Conservation (phyloP, 768 basidiomycete species). For the Amanita muscaria region DNA sequence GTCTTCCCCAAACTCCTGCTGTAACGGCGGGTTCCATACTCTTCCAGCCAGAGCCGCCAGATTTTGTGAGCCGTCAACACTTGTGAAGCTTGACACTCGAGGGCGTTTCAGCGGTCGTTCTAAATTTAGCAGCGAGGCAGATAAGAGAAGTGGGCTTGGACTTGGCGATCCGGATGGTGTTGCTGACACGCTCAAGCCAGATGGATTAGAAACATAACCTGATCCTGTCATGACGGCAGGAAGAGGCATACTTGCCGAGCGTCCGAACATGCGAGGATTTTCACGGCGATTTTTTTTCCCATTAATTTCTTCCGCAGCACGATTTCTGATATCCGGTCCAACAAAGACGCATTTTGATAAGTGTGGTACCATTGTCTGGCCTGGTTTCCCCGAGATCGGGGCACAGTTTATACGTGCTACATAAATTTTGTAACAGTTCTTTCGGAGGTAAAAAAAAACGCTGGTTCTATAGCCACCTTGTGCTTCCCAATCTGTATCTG, state of each 20-base stretch:
- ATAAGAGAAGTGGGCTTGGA: slow-evolving; percentile 2
- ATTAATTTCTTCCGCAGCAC: background rate
- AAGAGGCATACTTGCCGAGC: slow-evolving; percentile 4
- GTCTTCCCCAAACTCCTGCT: slow-evolving; percentile 14
- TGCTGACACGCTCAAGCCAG: slow-evolving; percentile 3
- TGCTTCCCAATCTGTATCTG: slow-evolving; percentile 1
- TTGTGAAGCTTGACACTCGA: slow-evolving; percentile 4
- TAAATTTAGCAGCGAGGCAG: background rate
- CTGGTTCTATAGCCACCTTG: slow-evolving; percentile 5
- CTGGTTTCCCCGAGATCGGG: slow-evolving; percentile 11
- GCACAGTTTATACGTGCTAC: background rate
- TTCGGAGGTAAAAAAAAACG: background rate
- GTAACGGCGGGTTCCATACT: slow-evolving; percentile 5
- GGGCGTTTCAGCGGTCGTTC: slow-evolving; percentile 2
- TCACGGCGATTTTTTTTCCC: background rate
- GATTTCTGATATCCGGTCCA: slow-evolving; percentile 4
- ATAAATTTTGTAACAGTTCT: slow-evolving; percentile 1
- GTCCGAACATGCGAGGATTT: background rate
- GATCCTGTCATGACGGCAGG: slow-evolving; percentile 1
- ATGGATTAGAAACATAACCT: slow-evolving; percentile 1
- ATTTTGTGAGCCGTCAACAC: background rate
- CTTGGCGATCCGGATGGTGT: slow-evolving; percentile 5
- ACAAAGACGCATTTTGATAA: slow-evolving; percentile 8
- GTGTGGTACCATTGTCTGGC: slow-evolving; percentile 12
- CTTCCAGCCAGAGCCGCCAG: background rate